Base-by-base conservation (phyloP, 2,329 filamentous ascomycete genomes). In the Macrophomina pseudophaseolina region DNA sequence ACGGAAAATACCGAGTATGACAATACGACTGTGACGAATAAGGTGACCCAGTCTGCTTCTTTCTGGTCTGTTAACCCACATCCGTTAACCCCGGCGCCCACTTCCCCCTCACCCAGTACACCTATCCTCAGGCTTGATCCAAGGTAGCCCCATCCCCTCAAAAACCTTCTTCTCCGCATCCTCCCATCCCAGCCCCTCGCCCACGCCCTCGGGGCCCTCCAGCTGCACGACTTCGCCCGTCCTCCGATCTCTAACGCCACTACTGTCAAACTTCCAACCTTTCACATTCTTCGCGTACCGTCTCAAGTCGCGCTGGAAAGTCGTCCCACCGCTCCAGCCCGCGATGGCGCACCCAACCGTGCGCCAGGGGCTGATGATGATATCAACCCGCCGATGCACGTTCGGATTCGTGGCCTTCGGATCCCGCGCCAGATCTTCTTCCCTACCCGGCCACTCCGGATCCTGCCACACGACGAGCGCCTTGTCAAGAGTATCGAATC, bases 381-480 rank as follows among this genome's bases (percentile, higher is more conserved):
- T 97, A 74, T 98, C 94, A 1, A 98, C 94, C 53, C 94, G 85
- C 23, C 93, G 87, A 74, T 97, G 94, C 0, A 86, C 85, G 71
- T 93, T 92, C 0, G 88, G 85, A 68, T 93, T 94, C 72, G 86
- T 87, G 1, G 79, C 76, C 56, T 76, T 74, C 1, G 78, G 40
- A 53, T 80, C 72, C 1, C 68, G 68, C 0, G 71, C 74, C 11
- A 77, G 70, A 12, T 18, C 12, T 58, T 80, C 80, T 14, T 73
- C 74, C 66, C 78, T 78, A 0, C 74, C 77, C 5, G 79, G 76
- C 75, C 80, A 80, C 2, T 69, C 60, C 0, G 90, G 90, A 73
- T 93, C 84, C 74, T 97, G 92, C 94, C 94, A 98, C 0, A 97
- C 93, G 0, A 97, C 91, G 63, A 98, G 81, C 0, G 93, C 93